Percentiles rank a stretch among this genome's conserved stretches.
phyloP scores from a whole-genome alignment of 345 rosid genomes.

The Populus euphratica region DNA sequence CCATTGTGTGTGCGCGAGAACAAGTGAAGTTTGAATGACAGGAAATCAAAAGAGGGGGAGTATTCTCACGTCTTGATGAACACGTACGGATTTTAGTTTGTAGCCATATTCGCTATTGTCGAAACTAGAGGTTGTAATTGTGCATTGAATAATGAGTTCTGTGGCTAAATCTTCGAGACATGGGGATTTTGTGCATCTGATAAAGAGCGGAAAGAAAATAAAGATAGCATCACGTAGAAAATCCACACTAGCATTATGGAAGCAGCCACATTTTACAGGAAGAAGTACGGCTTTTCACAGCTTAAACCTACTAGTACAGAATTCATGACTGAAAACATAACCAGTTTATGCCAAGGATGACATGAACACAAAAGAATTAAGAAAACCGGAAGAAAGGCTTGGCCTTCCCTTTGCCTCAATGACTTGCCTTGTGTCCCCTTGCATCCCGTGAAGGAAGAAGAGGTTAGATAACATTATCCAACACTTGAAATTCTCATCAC shows the following conservation, averaged over 20 bases:
- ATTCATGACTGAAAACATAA: not conserved
- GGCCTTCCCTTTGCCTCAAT: slow-evolving; percentile 30
- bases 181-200: not conserved
- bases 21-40: not conserved
- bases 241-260: not conserved
- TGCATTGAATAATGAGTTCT: no score
- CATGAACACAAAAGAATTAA: not conserved
- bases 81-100: not conserved
- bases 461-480: not conserved
- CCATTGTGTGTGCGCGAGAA: not conserved
- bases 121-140: no score
- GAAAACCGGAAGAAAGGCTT: slow-evolving; percentile 28
- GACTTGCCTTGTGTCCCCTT: slow-evolving; percentile 23
- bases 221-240: not conserved
- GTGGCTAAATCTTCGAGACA: not conserved
- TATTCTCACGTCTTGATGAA: not conserved
- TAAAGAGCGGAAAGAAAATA: not conserved
- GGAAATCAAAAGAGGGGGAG: not conserved
- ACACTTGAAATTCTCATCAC: not conserved
- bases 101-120: not conserved
- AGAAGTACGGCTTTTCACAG: not conserved
- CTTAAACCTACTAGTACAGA: not conserved
- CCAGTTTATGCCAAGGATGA: not conserved
- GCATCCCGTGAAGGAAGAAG: not conserved
- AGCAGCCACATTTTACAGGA: not conserved